Evolutionary conservation across 306 rosid genomes (phyloP), one percentile per base, ranked within the genome.

Genomic region (Hippophae gyantsensis): DNA sequence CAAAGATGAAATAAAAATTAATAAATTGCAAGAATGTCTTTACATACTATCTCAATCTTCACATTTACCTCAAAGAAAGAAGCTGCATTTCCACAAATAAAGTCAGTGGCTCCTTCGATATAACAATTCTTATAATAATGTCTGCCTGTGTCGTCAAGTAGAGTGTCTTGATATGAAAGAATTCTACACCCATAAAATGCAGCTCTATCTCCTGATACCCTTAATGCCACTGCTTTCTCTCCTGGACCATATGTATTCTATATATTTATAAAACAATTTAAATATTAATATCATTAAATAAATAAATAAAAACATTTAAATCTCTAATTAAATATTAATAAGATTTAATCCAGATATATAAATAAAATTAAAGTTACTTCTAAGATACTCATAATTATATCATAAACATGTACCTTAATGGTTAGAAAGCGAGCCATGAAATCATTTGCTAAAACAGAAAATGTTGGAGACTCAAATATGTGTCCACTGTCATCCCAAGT

Each of bases 41-140:
- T 18, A 18, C 18, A 18, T 18, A 0, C 18, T 18, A 18, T 18
- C 23, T 18, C 1, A 18, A 18, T 18, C 23, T 48, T 10, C n/a
- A 10, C 65, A 49, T 41, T 41, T 44, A 76, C 85, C 79, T 78
- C 81, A 18, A 66, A 82, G 1, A 82, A 55, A 43, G 87, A 82
- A 54, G 77, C 79, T 9, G 73, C 84, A 43, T 78, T 67, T 25
- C 87, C 87, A 51, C 81, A 82, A 5, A 82, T 78, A 68, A 82
- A 82, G 53, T 82, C 87, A 8, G 72, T 71, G 3, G 60, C 87
- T 64, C 84, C 87, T 78, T 82, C 68, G 6, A 82, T 82, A 38
- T 75, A 82, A 61, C 87, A 82, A 48, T 60, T 75, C 13, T 38
- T 60, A 45, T 78, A 82, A 52, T 78, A 82, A 57, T 82, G 87